Evolutionary conservation across 768 basidiomycete genomes (phyloP).

Genomic region (Kwoniella europaea): DNA sequence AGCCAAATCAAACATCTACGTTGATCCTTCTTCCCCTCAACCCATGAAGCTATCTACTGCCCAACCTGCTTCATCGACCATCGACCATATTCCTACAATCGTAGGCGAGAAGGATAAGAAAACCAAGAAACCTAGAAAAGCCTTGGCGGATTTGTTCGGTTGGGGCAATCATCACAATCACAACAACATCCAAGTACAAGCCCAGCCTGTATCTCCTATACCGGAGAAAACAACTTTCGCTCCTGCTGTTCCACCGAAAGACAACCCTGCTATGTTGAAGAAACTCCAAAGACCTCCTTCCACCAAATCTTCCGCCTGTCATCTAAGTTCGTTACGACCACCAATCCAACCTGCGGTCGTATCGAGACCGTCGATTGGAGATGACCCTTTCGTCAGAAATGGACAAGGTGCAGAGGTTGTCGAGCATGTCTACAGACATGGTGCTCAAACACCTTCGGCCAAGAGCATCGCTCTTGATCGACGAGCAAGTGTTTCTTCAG

Average conservation of each 20-base stretch:
- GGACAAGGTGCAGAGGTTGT: constrained; percentile 44
- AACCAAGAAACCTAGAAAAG: constrained; percentile 44
- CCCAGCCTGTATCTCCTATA: constrained; percentile 2
- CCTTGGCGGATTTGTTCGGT: constrained; percentile 44
- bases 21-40: constrained; percentile 10
- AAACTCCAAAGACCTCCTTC: constrained; percentile 26
- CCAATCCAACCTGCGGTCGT: constrained; percentile 15
- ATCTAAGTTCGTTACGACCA: constrained; percentile 5
- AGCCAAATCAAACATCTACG: constrained; percentile 10
- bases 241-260: constrained; percentile 36
- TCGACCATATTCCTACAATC: not conserved
- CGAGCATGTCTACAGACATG: constrained; percentile 28
- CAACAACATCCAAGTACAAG: not conserved
- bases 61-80: constrained; percentile 2
- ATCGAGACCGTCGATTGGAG: constrained; percentile 41
- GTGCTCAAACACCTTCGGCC: constrained; percentile 24
- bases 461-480: constrained; percentile 33
- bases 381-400: constrained; percentile 42
- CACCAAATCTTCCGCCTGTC: constrained; percentile 18
- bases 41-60: constrained; percentile 3
- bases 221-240: constrained; percentile 5
- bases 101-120: constrained; percentile 22
- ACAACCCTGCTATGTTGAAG: constrained; percentile 26
- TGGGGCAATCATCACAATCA: constrained; percentile 37
- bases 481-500: constrained; percentile 31